These are phyloP conservation scores for Fusarium nurragi DNA, from an alignment of 2,329 filamentous ascomycete genomes.

Conservation along the genomic window DNA sequence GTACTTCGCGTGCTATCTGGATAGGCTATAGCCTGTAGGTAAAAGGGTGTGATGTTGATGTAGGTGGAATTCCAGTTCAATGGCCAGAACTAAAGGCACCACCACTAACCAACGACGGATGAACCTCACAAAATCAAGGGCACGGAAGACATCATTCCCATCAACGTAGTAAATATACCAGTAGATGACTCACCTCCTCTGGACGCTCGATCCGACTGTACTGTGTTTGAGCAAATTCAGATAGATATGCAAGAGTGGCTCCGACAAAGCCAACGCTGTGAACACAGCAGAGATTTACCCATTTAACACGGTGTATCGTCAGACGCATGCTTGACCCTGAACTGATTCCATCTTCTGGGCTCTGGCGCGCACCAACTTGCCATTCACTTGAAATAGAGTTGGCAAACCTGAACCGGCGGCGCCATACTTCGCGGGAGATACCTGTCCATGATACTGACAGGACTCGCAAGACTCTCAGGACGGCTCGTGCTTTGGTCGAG, in stretches of 20 bases:
- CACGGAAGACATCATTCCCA: neutral
- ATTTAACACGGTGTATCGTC: neutral
- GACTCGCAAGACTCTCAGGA: constrained; percentile 16
- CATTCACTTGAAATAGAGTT: neutral
- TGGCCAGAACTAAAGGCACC: constrained; percentile 26
- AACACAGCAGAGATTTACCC: neutral
- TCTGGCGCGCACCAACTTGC: neutral
- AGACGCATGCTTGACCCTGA: neutral
- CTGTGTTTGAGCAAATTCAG: neutral
- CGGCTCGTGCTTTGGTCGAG: constrained; percentile 24
- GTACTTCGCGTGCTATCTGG: neutral
- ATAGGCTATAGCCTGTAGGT: neutral
- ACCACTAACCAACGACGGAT: neutral
- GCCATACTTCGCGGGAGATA: constrained; percentile 13
- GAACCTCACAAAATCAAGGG: neutral
- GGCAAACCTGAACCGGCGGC: constrained; percentile 3
- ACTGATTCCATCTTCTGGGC: neutral
- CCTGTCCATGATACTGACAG: constrained; percentile 11
- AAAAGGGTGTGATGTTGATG: constrained; percentile 8
- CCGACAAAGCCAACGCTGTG: neutral
- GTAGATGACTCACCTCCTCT: neutral
- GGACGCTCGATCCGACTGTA: neutral
- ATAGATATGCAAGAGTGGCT: neutral
- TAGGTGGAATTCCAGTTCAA: constrained; percentile 22
- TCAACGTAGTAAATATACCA: neutral